These are phyloP conservation scores for Didymella pomorum DNA, from an alignment of 2,329 filamentous ascomycete genomes.

Conservation along the genomic window DNA sequence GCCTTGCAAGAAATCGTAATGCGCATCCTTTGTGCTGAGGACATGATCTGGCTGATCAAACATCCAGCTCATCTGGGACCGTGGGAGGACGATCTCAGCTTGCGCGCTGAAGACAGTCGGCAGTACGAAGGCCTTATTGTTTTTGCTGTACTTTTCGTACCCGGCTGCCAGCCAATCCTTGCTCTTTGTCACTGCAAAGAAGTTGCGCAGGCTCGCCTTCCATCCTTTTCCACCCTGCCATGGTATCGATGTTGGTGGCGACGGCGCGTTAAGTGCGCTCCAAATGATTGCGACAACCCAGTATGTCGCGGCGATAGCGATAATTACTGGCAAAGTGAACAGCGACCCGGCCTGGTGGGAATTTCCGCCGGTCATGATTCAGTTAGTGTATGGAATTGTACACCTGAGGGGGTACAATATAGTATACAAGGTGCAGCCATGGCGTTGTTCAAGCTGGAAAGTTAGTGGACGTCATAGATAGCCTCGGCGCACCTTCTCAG, in stretches of 20 bases:
- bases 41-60: conserved; percentile 54
- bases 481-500: neutral
- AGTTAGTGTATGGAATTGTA: neutral
- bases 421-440: neutral
- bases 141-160: conserved; percentile 37
- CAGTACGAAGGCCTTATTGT: conserved; percentile 37
- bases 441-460: neutral
- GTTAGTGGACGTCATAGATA: neutral
- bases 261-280: neutral
- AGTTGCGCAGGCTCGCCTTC: conserved; percentile 30
- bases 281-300: neutral
- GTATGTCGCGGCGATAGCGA: neutral
- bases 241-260: conserved; percentile 30
- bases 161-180: conserved; percentile 35
- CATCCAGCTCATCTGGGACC: conserved; percentile 51
- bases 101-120: conserved; percentile 34
- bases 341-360: neutral
- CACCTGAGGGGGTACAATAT: neutral
- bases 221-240: conserved; percentile 40
- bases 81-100: conserved; percentile 47
- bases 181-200: conserved; percentile 29
- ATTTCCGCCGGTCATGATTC: neutral
- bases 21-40: conserved; percentile 48
- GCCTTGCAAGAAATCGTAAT: conserved; percentile 51
- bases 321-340: neutral